These are phyloP conservation scores for Cutaneotrichosporon daszewskae DNA, from an alignment of 1,284 basidiomycete species.

Conservation along the genomic window DNA sequence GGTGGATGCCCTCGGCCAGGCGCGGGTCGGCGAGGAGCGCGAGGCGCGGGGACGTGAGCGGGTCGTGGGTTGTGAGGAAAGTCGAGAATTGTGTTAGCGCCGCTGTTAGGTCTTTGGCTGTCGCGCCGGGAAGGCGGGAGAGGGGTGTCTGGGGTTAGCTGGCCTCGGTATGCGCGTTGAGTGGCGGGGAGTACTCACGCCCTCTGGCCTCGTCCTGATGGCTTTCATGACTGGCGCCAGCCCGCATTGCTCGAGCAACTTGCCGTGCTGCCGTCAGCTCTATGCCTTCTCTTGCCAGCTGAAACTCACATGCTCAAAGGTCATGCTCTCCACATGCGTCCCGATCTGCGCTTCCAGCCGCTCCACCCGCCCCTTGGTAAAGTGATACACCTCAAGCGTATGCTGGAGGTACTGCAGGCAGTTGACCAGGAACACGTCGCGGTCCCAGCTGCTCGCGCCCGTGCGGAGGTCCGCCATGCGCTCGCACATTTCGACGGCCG, in stretches of 20 bases:
- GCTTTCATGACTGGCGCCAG: constrained; percentile 61
- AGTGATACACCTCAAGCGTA: constrained; percentile 65
- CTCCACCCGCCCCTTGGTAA: constrained; percentile 60
- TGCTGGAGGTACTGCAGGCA: constrained; percentile 73
- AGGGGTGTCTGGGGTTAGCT: constrained; percentile 53
- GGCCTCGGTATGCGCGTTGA: no score
- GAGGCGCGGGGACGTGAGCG: constrained; percentile 57
- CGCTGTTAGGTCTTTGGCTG: constrained; percentile 40
- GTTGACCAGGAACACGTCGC: constrained; percentile 73
- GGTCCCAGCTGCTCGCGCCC: constrained; percentile 61
- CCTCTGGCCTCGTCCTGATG: constrained; percentile 54
- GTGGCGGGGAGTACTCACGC: constrained; percentile 50
- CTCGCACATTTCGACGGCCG: constrained; percentile 69
- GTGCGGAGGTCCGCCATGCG: constrained; percentile 58
- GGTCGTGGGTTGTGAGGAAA: constrained; percentile 49
- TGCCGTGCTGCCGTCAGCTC: constrained; percentile 56
- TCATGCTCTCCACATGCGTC: constrained; percentile 59
- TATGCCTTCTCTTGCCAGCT: neutral
- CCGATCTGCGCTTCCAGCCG: constrained; percentile 61
- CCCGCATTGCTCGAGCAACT: constrained; percentile 67
- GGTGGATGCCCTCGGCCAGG: constrained; percentile 66
- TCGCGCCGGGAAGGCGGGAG: constrained; percentile 42
- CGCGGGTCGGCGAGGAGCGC: constrained; percentile 63
- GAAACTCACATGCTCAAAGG: constrained; percentile 69
- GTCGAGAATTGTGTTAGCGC: constrained; percentile 44